phyloP scores from a whole-genome alignment of 1,284 basidiomycete genomes.

The Xanthoconium separans region DNA sequence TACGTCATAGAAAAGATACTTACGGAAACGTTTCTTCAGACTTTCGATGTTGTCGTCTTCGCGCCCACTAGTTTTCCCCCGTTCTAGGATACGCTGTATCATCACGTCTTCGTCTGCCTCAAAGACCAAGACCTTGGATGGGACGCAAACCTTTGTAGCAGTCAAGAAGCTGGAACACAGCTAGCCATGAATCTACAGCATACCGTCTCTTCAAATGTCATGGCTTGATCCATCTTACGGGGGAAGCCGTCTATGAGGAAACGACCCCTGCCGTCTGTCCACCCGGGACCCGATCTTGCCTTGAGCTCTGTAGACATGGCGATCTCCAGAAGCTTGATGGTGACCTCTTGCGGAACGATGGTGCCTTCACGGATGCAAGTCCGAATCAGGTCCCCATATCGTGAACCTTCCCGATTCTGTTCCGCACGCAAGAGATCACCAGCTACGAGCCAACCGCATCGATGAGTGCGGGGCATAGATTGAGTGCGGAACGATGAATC shows the following conservation, averaged over 20 bases:
- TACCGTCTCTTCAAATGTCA: slow-evolving; percentile 89
- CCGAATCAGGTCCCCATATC: slow-evolving; percentile 86
- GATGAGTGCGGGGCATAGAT: background rate
- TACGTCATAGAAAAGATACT: slow-evolving; percentile 24
- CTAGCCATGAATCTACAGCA: slow-evolving; percentile 25
- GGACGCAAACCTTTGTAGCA: slow-evolving; percentile 63
- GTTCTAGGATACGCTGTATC: slow-evolving; percentile 81
- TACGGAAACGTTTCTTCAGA: slow-evolving; percentile 95
- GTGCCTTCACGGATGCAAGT: slow-evolving; percentile 90
- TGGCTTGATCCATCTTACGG: slow-evolving; percentile 91
- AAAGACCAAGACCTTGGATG: slow-evolving; percentile 85
- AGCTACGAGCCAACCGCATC: slow-evolving; percentile 48
- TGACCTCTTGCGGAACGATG: slow-evolving; percentile 97
- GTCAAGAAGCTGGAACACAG: background rate
- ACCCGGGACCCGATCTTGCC: slow-evolving; percentile 49
- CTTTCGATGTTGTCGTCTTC: slow-evolving; percentile 95
- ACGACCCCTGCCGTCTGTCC: slow-evolving; percentile 75
- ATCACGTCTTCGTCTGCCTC: slow-evolving; percentile 86
- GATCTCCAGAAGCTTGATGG: slow-evolving; percentile 92
- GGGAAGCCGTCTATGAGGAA: slow-evolving; percentile 99
- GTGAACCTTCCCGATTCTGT: slow-evolving; percentile 83
- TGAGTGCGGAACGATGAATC: slow-evolving; percentile 9
- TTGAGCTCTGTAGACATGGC: slow-evolving; percentile 79
- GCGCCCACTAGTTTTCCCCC: slow-evolving; percentile 92
- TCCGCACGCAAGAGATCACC: slow-evolving; percentile 96